Evolutionary conservation across 495 filamentous ascomycete genomes (phyloP).

Genomic region (Penicillium ochrochloron): DNA sequence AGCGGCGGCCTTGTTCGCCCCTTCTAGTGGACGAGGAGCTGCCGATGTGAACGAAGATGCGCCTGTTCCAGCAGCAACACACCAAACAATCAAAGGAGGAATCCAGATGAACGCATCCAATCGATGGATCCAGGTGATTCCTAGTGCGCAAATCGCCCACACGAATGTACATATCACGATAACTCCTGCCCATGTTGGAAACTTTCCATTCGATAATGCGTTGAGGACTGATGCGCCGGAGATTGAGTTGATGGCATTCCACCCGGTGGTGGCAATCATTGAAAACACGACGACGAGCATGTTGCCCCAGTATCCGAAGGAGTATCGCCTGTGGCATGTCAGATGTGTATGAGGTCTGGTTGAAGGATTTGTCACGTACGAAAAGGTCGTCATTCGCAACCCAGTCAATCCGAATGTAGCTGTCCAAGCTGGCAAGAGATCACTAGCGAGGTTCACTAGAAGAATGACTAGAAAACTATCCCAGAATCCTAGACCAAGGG

Average conservation of each 20-base stretch:
- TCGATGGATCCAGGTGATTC: conserved; percentile 35
- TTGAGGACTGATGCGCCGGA: conserved; percentile 33
- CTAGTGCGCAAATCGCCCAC: conserved; percentile 30
- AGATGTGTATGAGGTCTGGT: neutral
- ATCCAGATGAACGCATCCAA: conserved; percentile 40
- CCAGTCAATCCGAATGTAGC: conserved; percentile 41
- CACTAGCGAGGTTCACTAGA: conserved; percentile 57
- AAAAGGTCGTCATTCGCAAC: conserved; percentile 47
- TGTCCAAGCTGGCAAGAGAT: conserved; percentile 44
- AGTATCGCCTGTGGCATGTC: conserved; percentile 28
- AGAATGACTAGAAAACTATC: conserved; percentile 68
- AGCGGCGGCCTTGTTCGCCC: conserved; percentile 56
- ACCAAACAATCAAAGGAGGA: conserved; percentile 44
- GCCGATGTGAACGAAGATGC: conserved; percentile 34
- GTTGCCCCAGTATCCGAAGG: conserved; percentile 39
- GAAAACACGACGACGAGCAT: conserved; percentile 36
- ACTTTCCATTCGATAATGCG: conserved; percentile 30
- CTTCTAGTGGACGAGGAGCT: conserved; percentile 48
- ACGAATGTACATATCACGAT: conserved; percentile 34
- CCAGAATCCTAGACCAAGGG: conserved; percentile 45
- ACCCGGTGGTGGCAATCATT: conserved; percentile 35
- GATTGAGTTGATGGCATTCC: conserved; percentile 40
- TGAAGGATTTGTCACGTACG: conserved; percentile 23
- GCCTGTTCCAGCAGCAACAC: conserved; percentile 42
- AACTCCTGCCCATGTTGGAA: conserved; percentile 34